These are phyloP conservation scores for Chlorella vulgaris DNA, from an alignment of 139 green algal species.

Conservation along the genomic window DNA sequence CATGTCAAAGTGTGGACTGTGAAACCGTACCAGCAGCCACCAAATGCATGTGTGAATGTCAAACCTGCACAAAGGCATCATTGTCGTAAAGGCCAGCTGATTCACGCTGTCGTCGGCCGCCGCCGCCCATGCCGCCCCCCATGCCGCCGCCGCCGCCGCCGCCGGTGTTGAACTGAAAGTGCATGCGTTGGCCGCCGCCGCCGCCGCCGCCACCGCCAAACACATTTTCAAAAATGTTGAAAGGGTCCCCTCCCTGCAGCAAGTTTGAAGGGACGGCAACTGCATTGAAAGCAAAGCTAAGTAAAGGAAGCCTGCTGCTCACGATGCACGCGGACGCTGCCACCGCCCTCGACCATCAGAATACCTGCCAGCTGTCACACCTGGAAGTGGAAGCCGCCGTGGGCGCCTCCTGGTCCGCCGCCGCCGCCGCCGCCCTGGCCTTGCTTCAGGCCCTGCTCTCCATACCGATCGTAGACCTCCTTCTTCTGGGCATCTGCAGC, in stretches of 20 bases:
- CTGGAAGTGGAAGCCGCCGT: conserved; percentile 66
- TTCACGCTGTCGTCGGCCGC: conserved; percentile 22
- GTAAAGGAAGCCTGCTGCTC: too few relatives aligned
- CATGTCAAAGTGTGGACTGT: too few relatives aligned
- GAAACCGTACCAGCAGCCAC: too few relatives aligned
- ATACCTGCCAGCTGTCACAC: conserved; percentile 19
- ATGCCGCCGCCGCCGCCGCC: conserved; percentile 44
- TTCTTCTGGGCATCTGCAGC: conserved; percentile 75
- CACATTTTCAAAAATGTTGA: conserved; percentile 85
- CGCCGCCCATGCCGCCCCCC: conserved; percentile 36
- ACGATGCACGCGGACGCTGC: too few relatives aligned
- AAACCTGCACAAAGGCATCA: conserved; percentile 18
- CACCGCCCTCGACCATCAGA: too few relatives aligned
- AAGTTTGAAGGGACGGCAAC: neutral
- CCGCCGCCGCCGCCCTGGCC: conserved; percentile 29
- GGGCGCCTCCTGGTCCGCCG: conserved; percentile 35
- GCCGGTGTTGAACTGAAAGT: conserved; percentile 49
- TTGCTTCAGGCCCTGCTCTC: conserved; percentile 73
- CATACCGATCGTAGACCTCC: conserved; percentile 80
- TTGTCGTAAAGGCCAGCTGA: neutral
- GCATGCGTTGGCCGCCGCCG: conserved; percentile 36
- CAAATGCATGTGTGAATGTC: too few relatives aligned
- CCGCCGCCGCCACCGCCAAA: conserved; percentile 65
- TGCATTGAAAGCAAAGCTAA: neutral
- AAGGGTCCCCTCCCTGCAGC: conserved; percentile 66